Conservation (phyloP, 768 basidiomycete genomes). For the Nidularia sp. region DNA sequence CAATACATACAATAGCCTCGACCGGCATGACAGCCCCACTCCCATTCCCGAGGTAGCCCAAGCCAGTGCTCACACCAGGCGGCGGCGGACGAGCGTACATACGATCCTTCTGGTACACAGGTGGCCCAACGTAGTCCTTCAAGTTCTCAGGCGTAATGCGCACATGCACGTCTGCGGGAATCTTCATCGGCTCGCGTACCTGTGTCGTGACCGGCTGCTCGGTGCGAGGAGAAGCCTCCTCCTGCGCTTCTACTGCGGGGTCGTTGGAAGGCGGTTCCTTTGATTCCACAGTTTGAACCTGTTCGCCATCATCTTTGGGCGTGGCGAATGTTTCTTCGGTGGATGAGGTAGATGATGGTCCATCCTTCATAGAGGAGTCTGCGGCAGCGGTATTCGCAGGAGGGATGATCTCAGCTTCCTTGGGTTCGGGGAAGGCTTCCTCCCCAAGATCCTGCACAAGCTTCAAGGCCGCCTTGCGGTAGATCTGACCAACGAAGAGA, state of each 20-base stretch:
- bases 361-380: slow-evolving; percentile 1
- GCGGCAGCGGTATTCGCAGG: slow-evolving; percentile 4
- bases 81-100: slow-evolving; percentile 82
- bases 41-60: slow-evolving; percentile 96
- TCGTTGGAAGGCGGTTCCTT: slow-evolving; percentile 43
- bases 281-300: slow-evolving; percentile 39
- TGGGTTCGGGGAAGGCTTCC: slow-evolving; percentile 73
- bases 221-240: not conserved
- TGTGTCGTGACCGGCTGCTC: slow-evolving; percentile 66
- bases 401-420: slow-evolving; percentile 11
- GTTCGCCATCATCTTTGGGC: not conserved
- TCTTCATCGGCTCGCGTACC: slow-evolving; percentile 72
- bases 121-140: slow-evolving; percentile 96
- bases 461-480: slow-evolving; percentile 91
- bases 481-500: slow-evolving; percentile 56
- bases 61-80: slow-evolving; percentile 89
- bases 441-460: slow-evolving; percentile 91
- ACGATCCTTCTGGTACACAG: slow-evolving; percentile 91
- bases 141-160: slow-evolving; percentile 82
- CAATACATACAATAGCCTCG: slow-evolving; percentile 75
- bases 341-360: slow-evolving; percentile 6
- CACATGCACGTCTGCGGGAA: slow-evolving; percentile 78
- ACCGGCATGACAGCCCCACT: slow-evolving; percentile 97
- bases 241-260: not conserved
- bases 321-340: slow-evolving; percentile 1